Conservation (phyloP, 495 filamentous ascomycete genomes). For the Penicillium herquei region DNA sequence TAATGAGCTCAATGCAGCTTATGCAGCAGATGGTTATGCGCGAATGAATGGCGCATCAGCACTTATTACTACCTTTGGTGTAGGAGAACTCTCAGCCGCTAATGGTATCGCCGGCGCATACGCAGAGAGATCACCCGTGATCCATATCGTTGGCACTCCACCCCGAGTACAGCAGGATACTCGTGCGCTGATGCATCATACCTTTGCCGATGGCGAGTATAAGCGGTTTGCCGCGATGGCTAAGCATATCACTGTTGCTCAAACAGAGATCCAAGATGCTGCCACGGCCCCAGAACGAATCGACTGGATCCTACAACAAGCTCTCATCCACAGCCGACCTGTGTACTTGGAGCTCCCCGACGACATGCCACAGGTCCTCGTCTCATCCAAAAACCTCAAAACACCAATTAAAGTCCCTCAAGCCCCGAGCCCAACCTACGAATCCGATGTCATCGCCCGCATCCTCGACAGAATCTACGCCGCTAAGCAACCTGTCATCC, state of each 20-base stretch:
- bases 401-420: constrained; percentile 14
- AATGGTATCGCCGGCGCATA: constrained; percentile 72
- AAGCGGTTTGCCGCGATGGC: constrained; percentile 38
- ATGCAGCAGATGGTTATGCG: constrained; percentile 80
- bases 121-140: constrained; percentile 71
- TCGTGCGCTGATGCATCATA: constrained; percentile 42
- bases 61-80: constrained; percentile 76
- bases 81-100: constrained; percentile 74
- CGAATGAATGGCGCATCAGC: constrained; percentile 70
- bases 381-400: constrained; percentile 25
- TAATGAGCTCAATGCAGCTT: constrained; percentile 83
- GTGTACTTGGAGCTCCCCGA: constrained; percentile 45
- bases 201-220: constrained; percentile 43
- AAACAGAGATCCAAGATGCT: constrained; percentile 36
- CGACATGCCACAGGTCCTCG: constrained; percentile 38
- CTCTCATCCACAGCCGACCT: constrained; percentile 37
- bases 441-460: constrained; percentile 15
- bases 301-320: constrained; percentile 37
- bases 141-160: constrained; percentile 74
- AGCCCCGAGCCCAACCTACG: constrained; percentile 12
- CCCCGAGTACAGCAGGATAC: constrained; percentile 27
- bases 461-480: constrained; percentile 32
- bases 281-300: constrained; percentile 36
- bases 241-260: constrained; percentile 37
- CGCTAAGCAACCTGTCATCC: constrained; percentile 34